These are phyloP conservation scores for Colletotrichum plurivorum DNA, from an alignment of 2,329 filamentous ascomycete genomes.

Conservation along the genomic window DNA sequence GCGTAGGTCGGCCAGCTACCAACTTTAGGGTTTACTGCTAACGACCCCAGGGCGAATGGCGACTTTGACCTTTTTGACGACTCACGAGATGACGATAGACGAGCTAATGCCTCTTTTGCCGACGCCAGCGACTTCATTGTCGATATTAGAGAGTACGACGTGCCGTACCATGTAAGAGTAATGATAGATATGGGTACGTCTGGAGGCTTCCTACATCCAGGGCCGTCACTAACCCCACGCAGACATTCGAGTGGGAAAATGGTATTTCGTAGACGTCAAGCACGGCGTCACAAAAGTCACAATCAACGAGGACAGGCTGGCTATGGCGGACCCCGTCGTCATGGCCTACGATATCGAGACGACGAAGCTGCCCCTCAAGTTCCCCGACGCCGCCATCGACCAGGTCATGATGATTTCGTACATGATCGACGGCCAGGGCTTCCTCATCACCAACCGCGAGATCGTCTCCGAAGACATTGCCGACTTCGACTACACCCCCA, in stretches of 20 bases:
- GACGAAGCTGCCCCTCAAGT: slow-evolving; percentile 94
- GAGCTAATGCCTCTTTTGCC: slow-evolving; percentile 79
- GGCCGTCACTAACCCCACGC: too few species aligned
- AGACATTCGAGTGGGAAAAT: slow-evolving; percentile 97
- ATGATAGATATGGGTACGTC: slow-evolving; percentile 88
- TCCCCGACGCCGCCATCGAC: slow-evolving; percentile 93
- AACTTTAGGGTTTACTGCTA: slow-evolving; percentile 17
- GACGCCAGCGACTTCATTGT: slow-evolving; percentile 98
- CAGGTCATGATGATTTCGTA: slow-evolving; percentile 99
- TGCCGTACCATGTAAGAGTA: slow-evolving; percentile 98
- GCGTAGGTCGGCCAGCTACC: slow-evolving; percentile 75
- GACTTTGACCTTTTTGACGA: slow-evolving; percentile 97
- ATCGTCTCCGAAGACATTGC: slow-evolving; percentile 97
- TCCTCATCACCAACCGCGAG: slow-evolving; percentile 97
- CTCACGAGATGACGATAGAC: slow-evolving; percentile 83
- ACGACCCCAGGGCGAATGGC: slow-evolving; percentile 73
- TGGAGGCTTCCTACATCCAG: too few species aligned
- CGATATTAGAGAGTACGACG: slow-evolving; percentile 99
- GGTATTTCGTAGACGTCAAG: slow-evolving; percentile 96
- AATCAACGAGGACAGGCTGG: slow-evolving; percentile 88
- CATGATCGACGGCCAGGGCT: slow-evolving; percentile 99
- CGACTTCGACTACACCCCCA: slow-evolving; percentile 98
- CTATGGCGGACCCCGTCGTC: slow-evolving; percentile 95
- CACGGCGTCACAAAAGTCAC: slow-evolving; percentile 88
- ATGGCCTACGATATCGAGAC: slow-evolving; percentile 99